Percentiles rank a stretch among this genome's conserved stretches.
Conservation (phyloP, 768 basidiomycete genomes). For the Termitomyces sp. region DNA sequence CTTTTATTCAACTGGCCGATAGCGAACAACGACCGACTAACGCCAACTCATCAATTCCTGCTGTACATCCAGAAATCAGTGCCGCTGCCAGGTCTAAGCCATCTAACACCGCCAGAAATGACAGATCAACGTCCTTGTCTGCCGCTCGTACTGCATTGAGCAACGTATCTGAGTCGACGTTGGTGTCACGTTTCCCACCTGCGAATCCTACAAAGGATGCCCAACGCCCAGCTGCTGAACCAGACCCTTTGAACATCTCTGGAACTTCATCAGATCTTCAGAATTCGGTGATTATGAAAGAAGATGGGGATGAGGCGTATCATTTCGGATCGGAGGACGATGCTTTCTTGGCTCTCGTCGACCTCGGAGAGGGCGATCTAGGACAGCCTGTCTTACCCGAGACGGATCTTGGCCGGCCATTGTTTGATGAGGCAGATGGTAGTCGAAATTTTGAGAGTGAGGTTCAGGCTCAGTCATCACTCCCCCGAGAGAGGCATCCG, state of each 20-base stretch:
- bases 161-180: not conserved
- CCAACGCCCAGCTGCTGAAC: not conserved
- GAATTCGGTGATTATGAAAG: not conserved
- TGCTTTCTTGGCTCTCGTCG: slow-evolving; percentile 53
- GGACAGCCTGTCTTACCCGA: slow-evolving; percentile 37
- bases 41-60: slow-evolving; percentile 30
- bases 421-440: slow-evolving; percentile 28
- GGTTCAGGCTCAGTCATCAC: slow-evolving; percentile 3
- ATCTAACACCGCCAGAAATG: slow-evolving; percentile 4
- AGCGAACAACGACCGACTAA: slow-evolving; percentile 18
- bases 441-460: slow-evolving; percentile 18
- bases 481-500: not conserved
- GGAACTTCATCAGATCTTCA: slow-evolving; percentile 3
- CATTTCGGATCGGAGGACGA: slow-evolving; percentile 63
- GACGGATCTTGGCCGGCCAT: slow-evolving; percentile 37
- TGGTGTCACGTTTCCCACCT: not conserved
- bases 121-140: slow-evolving; percentile 6
- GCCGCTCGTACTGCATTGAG: slow-evolving; percentile 1
- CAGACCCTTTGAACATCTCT: slow-evolving; percentile 4
- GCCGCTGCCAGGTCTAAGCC: slow-evolving; percentile 4
- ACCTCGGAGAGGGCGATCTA: slow-evolving; percentile 42
- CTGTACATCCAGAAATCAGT: slow-evolving; percentile 25
- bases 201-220: not conserved
- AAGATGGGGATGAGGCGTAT: slow-evolving; percentile 33
- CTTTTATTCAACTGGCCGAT: slow-evolving; percentile 9